These are phyloP conservation scores for Zopfochytrium polystomum DNA, from an alignment of 371 early-diverging fungal genomes.

Conservation along the genomic window DNA sequence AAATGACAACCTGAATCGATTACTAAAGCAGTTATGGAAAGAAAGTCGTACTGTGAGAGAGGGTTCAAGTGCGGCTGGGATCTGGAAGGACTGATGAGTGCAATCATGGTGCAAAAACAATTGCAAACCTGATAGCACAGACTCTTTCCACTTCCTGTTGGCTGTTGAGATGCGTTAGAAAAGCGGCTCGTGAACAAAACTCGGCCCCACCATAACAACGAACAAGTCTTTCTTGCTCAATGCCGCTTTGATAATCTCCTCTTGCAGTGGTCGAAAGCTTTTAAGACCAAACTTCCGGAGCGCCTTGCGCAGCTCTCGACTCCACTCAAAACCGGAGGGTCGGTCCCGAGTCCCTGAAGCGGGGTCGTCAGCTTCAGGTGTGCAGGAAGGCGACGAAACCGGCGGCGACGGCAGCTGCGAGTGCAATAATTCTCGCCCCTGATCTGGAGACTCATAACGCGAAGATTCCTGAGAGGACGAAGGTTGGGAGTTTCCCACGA, in stretches of 20 bases:
- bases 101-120: not conserved
- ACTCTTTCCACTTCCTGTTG: slow-evolving; percentile 99
- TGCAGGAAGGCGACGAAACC: too few species aligned
- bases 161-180: slow-evolving; percentile 43
- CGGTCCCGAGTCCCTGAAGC: too few species aligned
- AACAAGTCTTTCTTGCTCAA: slow-evolving; percentile 88
- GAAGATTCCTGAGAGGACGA: too few species aligned
- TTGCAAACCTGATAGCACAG: slow-evolving; percentile 84
- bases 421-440: too few species aligned
- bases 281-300: slow-evolving; percentile 73
- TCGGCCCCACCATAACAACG: slow-evolving; percentile 84
- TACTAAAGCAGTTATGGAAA: slow-evolving; percentile 9
- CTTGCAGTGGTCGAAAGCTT: slow-evolving; percentile 88
- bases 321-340: too few species aligned
- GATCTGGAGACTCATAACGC: too few species aligned
- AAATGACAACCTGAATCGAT: slow-evolving; percentile 75
- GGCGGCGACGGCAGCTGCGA: too few species aligned
- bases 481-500: too few species aligned
- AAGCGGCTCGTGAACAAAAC: not conserved
- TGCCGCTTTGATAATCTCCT: slow-evolving; percentile 90
- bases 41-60: not conserved
- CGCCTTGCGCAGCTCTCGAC: slow-evolving; percentile 71
- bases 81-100: slow-evolving; percentile 14
- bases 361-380: too few species aligned
- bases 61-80: too few species aligned